Conservation (phyloP, 148 eudicot species). For the Persicaria maculosa region DNA sequence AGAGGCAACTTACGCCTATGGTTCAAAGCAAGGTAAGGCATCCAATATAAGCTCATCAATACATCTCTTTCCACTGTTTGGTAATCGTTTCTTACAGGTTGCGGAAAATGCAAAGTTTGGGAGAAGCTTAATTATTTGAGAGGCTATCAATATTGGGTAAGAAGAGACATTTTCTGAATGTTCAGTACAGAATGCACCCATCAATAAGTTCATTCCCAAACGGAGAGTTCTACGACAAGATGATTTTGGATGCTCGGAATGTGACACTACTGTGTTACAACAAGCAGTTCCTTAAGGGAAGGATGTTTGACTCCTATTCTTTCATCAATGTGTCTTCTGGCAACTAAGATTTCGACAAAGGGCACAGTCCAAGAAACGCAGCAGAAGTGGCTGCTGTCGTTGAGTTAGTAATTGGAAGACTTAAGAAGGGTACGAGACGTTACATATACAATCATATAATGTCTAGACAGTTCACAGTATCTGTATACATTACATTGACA, state of each 20-base stretch:
- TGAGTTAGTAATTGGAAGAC: background rate
- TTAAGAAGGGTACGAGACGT: background rate
- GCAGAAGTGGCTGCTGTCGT: background rate
- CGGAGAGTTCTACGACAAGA: conserved; percentile 24
- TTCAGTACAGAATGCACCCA: conserved; percentile 66
- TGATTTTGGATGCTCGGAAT: conserved; percentile 29
- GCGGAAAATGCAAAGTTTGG: conserved; percentile 34
- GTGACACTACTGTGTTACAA: conserved; percentile 21
- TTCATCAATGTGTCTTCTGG: conserved; percentile 36
- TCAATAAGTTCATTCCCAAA: conserved; percentile 52
- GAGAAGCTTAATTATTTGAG: conserved; percentile 53
- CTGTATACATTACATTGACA: background rate
- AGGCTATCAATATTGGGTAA: conserved; percentile 36
- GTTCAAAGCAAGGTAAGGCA: conserved; percentile 32
- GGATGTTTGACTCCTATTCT: conserved; percentile 29
- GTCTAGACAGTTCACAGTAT: background rate
- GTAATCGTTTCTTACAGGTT: conserved; percentile 20
- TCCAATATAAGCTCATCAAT: background rate
- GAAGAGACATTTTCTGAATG: conserved; percentile 36
- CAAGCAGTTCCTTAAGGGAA: conserved; percentile 17
- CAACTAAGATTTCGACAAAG: conserved; percentile 25
- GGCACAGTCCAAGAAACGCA: background rate
- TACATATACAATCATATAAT: too few relatives aligned
- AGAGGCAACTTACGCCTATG: conserved; percentile 48
- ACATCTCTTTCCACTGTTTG: background rate